A percentile compares a stretch with the other conserved stretches of the same genome.
These are phyloP conservation scores for Bryoglossum gracile DNA, from an alignment of 495 filamentous ascomycete species.

Conservation along the genomic window DNA sequence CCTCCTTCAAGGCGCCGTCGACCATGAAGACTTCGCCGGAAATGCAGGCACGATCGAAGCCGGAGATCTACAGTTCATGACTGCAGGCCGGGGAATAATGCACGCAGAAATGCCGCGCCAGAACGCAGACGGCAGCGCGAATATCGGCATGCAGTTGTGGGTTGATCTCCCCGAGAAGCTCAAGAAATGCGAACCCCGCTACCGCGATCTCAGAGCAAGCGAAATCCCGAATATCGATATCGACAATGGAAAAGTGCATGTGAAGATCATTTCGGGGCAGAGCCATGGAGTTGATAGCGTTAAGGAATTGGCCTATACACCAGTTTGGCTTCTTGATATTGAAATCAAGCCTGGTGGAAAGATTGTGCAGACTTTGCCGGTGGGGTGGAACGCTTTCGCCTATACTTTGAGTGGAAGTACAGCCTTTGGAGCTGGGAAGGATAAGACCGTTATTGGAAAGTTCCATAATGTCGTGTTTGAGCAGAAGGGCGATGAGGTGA, in stretches of 20 bases:
- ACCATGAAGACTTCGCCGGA: constrained; percentile 95
- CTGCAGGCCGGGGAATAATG: constrained; percentile 85
- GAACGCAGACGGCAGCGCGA: constrained; percentile 66
- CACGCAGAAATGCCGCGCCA: constrained; percentile 94
- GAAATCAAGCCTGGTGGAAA: constrained; percentile 72
- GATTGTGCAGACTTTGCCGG: constrained; percentile 64
- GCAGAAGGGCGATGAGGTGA: constrained; percentile 63
- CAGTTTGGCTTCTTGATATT: constrained; percentile 88
- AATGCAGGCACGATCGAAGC: constrained; percentile 76
- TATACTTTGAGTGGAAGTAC: constrained; percentile 70
- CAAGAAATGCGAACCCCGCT: constrained; percentile 85
- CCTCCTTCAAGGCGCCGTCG: constrained; percentile 71
- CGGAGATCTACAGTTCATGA: constrained; percentile 97
- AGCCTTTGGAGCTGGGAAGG: constrained; percentile 53
- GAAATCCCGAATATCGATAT: constrained; percentile 69
- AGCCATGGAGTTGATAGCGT: constrained; percentile 77
- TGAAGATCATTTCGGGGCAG: constrained; percentile 87
- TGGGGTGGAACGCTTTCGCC: constrained; percentile 85
- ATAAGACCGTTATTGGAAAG: constrained; percentile 50
- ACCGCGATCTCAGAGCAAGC: constrained; percentile 67
- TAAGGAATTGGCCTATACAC: constrained; percentile 87
- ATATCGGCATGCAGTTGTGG: constrained; percentile 90
- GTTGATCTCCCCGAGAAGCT: constrained; percentile 79
- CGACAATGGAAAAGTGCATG: constrained; percentile 63
- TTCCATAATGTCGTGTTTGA: constrained; percentile 92